phyloP scores from a whole-genome alignment of 2,329 filamentous ascomycete species.

The Trichoderma sp. region DNA sequence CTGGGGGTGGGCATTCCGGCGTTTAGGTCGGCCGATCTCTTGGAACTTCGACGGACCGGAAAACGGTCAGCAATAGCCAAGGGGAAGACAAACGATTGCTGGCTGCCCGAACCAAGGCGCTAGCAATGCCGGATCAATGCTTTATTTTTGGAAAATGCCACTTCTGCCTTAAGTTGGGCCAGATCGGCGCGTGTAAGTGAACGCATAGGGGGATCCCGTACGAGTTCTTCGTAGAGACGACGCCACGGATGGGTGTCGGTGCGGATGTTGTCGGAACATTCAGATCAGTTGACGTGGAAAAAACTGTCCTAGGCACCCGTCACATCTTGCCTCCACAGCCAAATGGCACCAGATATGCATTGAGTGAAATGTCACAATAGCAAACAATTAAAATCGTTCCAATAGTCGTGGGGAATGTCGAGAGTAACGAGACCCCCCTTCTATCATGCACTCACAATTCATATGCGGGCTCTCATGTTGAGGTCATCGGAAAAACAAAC shows the following conservation, averaged over 20 bases:
- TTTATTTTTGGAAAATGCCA: constrained; percentile 6
- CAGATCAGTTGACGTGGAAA: not conserved
- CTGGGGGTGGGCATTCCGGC: not conserved
- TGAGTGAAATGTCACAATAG: not conserved
- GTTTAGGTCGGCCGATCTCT: constrained; percentile 2
- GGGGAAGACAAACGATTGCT: not conserved
- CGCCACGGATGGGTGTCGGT: not conserved
- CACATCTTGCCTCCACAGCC: not conserved
- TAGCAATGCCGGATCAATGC: not conserved
- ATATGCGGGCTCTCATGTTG: not conserved
- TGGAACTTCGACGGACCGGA: not conserved
- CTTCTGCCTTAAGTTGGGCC: not conserved
- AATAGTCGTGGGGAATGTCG: not conserved
- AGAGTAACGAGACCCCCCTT: not conserved
- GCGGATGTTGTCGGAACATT: not conserved
- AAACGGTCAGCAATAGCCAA: not conserved
- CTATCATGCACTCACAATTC: not conserved
- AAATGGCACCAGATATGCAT: not conserved
- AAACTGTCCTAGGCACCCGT: not conserved
- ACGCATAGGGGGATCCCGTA: not conserved
- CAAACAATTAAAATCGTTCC: not conserved
- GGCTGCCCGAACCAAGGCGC: not conserved
- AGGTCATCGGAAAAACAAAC: not conserved
- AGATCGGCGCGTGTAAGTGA: not conserved
- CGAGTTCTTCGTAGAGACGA: not conserved